Evolutionary conservation across 257 asterid species (phyloP).

Genomic region (Verbascum thapsus): DNA sequence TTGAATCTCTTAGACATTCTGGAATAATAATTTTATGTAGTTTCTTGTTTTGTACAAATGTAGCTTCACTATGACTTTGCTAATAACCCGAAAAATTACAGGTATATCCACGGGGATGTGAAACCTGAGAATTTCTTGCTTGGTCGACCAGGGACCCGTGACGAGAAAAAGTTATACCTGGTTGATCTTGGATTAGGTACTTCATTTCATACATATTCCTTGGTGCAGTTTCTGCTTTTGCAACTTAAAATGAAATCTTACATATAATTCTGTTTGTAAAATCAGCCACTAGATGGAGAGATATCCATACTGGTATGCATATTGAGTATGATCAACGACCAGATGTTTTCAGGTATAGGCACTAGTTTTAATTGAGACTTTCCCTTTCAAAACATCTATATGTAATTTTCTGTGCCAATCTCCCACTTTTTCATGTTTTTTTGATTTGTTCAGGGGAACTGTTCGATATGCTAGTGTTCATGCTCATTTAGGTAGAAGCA

Average conservation of each 20-base stretch:
- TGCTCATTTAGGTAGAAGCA: slow-evolving; percentile 86
- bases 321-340: slow-evolving; percentile 88
- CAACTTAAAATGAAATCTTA: slow-evolving; percentile 17
- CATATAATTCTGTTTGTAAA: slow-evolving; percentile 19
- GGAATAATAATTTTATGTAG: background rate
- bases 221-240: slow-evolving; percentile 17
- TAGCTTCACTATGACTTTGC: background rate
- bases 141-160: slow-evolving; percentile 56
- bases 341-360: slow-evolving; percentile 69
- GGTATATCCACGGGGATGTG: slow-evolving; percentile 55
- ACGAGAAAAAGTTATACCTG: slow-evolving; percentile 59
- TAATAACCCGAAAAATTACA: too few species aligned
- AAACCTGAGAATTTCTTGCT: slow-evolving; percentile 71
- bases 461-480: slow-evolving; percentile 92
- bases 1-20: background rate
- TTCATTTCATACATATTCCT: slow-evolving; percentile 18
- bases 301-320: slow-evolving; percentile 51
- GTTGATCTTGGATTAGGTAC: slow-evolving; percentile 77
- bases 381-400: background rate
- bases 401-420: background rate
- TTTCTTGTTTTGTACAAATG: too few species aligned
- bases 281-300: slow-evolving; percentile 82
- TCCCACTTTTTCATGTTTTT: slow-evolving; percentile 14
- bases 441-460: slow-evolving; percentile 71
- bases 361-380: background rate